Conservation (phyloP, 805 yeast species). For the Lachancea meyersii region DNA sequence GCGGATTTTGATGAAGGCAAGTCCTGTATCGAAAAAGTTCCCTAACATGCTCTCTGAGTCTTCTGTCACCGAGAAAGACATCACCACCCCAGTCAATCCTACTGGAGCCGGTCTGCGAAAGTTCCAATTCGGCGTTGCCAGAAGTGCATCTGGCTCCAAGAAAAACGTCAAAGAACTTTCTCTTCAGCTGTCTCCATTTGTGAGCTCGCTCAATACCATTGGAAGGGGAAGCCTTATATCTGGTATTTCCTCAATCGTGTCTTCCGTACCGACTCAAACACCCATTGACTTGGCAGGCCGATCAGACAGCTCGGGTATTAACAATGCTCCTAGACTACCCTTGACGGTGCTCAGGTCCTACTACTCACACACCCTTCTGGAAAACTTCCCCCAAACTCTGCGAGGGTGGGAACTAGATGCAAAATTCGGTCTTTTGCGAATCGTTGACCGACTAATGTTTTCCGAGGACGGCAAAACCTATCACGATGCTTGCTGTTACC, state of each 20-base stretch:
- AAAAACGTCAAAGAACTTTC: slow-evolving; percentile 7
- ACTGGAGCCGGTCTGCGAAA: background rate
- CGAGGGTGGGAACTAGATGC: slow-evolving; percentile 28
- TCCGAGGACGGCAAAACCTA: slow-evolving; percentile 28
- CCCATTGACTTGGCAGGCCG: background rate
- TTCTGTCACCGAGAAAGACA: background rate
- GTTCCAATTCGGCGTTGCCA: background rate
- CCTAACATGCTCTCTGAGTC: background rate
- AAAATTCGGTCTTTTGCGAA: slow-evolving; percentile 32
- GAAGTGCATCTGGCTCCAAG: slow-evolving; percentile 4
- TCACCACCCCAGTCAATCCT: background rate
- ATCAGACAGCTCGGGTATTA: background rate
- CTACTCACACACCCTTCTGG: slow-evolving; percentile 20
- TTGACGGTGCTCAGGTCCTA: slow-evolving; percentile 23
- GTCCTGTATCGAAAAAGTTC: background rate
- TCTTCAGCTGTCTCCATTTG: slow-evolving; percentile 6
- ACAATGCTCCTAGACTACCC: slow-evolving; percentile 2
- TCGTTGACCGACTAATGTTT: slow-evolving; percentile 33
- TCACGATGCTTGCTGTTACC: slow-evolving; percentile 28
- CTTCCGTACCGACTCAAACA: slow-evolving; percentile 12
- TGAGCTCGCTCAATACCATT: background rate
- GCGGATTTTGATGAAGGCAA: slow-evolving; percentile 8
- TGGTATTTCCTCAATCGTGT: slow-evolving; percentile 12
- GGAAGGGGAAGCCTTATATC: slow-evolving; percentile 12
- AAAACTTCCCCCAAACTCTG: slow-evolving; percentile 16